Conservation (phyloP, 2,329 filamentous ascomycete genomes). For the Hypomyces rosellus region DNA sequence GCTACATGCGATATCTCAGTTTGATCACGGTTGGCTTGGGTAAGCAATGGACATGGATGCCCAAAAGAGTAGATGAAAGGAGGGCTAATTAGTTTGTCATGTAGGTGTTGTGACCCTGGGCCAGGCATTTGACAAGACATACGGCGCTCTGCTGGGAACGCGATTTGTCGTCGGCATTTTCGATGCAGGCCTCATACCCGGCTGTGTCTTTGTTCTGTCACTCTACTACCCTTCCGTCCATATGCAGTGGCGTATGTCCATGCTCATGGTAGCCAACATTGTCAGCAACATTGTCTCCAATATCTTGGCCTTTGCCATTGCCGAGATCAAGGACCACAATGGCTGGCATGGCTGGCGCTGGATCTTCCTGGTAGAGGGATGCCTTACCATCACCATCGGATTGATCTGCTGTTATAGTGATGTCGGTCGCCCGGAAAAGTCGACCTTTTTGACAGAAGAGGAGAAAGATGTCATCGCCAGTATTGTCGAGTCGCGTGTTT, state of each 20-base stretch:
- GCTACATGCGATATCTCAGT: conserved; percentile 1
- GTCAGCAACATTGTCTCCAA: conserved; percentile 18
- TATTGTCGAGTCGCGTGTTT: too few species aligned
- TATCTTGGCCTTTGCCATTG: conserved; percentile 20
- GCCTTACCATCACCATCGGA: conserved; percentile 1
- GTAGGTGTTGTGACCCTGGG: conserved; percentile 19
- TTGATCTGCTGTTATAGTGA: background rate
- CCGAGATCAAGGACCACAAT: conserved; percentile 17
- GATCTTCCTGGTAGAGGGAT: conserved; percentile 10
- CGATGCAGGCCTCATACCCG: conserved; percentile 20
- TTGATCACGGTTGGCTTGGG: conserved; percentile 14
- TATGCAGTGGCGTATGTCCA: conserved; percentile 18
- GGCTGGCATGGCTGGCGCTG: conserved; percentile 20
- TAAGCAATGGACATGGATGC: conserved; percentile 6
- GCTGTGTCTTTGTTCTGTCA: conserved; percentile 18
- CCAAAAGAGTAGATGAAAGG: background rate
- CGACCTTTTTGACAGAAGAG: too few species aligned
- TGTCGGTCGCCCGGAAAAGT: too few species aligned
- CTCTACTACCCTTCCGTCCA: conserved; percentile 19
- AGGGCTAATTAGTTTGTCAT: background rate
- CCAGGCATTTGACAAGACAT: conserved; percentile 20
- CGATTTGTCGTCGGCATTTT: conserved; percentile 19
- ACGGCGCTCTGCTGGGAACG: conserved; percentile 16
- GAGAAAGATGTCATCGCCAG: too few species aligned
- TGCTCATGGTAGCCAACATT: conserved; percentile 20